Percentiles rank a stretch among this genome's conserved stretches.
Conservation (phyloP, 768 basidiomycete species). For the Pluteus cervinus region DNA sequence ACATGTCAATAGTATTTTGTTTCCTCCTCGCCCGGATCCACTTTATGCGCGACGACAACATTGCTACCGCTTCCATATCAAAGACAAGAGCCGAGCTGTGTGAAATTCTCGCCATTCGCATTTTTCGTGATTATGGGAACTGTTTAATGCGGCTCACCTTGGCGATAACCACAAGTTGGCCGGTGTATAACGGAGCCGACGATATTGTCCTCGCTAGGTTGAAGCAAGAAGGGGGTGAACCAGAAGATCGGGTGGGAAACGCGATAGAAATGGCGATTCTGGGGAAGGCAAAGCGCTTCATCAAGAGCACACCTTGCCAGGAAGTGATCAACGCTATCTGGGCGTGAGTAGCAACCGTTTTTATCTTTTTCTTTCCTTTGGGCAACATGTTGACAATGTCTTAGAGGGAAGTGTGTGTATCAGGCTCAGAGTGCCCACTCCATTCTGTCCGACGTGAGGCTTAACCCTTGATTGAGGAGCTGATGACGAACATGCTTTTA, state of each 20-base stretch:
- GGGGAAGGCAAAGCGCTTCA: conserved; percentile 81
- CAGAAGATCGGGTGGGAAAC: conserved; percentile 80
- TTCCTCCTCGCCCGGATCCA: conserved; percentile 83
- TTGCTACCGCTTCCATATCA: conserved; percentile 66
- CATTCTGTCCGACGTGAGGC: conserved; percentile 79
- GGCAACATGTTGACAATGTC: conserved; percentile 5
- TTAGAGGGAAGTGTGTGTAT: conserved; percentile 86
- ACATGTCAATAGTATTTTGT: conserved; percentile 83
- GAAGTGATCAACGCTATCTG: conserved; percentile 84
- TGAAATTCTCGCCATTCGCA: conserved; percentile 82
- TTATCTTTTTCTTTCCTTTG: not conserved
- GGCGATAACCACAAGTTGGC: conserved; percentile 76
- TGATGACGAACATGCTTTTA: conserved; percentile 19
- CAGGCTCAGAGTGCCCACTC: conserved; percentile 83
- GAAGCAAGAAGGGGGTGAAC: conserved; percentile 61
- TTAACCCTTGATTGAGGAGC: not conserved
- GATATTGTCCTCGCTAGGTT: conserved; percentile 50
- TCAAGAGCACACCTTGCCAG: conserved; percentile 84
- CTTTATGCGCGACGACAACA: conserved; percentile 72
- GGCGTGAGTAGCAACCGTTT: conserved; percentile 63
- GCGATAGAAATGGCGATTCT: conserved; percentile 92
- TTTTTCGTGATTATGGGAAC: conserved; percentile 66
- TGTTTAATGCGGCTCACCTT: conserved; percentile 63
- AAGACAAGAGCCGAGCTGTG: conserved; percentile 76
- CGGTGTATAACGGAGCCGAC: conserved; percentile 73